Evolutionary conservation across 306 rosid genomes (phyloP), one percentile per base, ranked within the genome.

Genomic region (Albizia julibrissin): DNA sequence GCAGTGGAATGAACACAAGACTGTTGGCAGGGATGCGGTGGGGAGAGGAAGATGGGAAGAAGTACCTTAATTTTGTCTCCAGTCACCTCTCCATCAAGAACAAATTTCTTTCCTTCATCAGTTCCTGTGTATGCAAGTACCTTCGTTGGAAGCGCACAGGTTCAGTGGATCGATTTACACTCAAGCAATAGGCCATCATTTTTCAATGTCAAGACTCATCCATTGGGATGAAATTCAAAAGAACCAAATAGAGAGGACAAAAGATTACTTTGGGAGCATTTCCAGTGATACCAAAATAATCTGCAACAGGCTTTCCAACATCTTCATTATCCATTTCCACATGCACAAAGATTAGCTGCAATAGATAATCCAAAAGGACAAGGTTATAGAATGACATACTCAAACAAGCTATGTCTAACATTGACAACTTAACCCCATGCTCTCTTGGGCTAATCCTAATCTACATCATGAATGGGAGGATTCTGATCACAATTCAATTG

Each of bases 311-410:
- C 90, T 86, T 92, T 81, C 99, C 98, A 72, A 88, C 89, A 79
- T 93, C 99, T 88, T 96, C 98, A 26, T 91, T 88, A 89, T 96
- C 98, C 83, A 83, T 82, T 83, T 93, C 91, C 81, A 96, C 97
- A 59, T 77, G 84, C 61, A 96, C 97, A 75, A 91, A 94, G 86
- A 96, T 83, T 84, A 96, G 91, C 99, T 96, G 94, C 92, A 90
- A 62, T 40, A 74, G 84, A 84, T 72, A 56, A 82, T 72, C 10
- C 14, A 54, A 19, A 72, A 26, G 37, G 67, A 59, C 58, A 75
- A 18, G 43, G 64, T 75, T 46, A 73, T 37, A 56, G 40, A 10
- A n/a, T 21, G 43, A 54, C 34, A 27, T 42, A 64, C 43, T 50
- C 44, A 14, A 31, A 59, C 16, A 58, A 54, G 33, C 19, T 19